These are phyloP conservation scores for Leucoagaricus sp. DNA, from an alignment of 1,284 basidiomycete genomes.

Conservation along the genomic window DNA sequence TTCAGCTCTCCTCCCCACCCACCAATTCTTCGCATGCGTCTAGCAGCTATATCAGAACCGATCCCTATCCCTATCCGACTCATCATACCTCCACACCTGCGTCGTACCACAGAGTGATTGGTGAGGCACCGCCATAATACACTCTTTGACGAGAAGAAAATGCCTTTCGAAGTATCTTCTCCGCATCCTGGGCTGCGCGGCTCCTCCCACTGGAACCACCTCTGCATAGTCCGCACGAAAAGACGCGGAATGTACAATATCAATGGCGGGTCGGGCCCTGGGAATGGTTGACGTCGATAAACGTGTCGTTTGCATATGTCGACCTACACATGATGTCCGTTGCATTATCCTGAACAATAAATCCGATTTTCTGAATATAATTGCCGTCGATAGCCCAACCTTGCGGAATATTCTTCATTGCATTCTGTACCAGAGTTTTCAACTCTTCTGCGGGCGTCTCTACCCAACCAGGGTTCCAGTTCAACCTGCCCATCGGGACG, in stretches of 20 bases:
- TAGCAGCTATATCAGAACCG: constrained; percentile 24
- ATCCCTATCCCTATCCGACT: constrained; percentile 28
- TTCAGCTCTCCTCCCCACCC: constrained; percentile 31
- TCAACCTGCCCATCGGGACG: constrained; percentile 45
- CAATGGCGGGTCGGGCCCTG: constrained; percentile 69
- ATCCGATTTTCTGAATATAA: constrained; percentile 32
- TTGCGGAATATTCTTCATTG: constrained; percentile 28
- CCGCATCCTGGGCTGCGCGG: constrained; percentile 56
- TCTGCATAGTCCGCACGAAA: constrained; percentile 49
- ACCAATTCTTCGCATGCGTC: constrained; percentile 47
- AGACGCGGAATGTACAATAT: constrained; percentile 58
- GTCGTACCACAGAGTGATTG: constrained; percentile 37
- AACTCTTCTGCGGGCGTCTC: constrained; percentile 39
- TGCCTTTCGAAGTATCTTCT: constrained; percentile 39
- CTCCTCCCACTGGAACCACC: constrained; percentile 40
- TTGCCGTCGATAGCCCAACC: constrained; percentile 58
- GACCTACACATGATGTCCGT: constrained; percentile 65
- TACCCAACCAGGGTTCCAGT: constrained; percentile 53
- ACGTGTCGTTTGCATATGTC: neutral
- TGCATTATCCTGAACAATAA: constrained; percentile 37
- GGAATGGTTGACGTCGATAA: neutral
- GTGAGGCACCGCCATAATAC: constrained; percentile 61
- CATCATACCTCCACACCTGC: constrained; percentile 28
- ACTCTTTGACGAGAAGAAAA: constrained; percentile 52
- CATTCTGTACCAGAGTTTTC: constrained; percentile 30